Evolutionary conservation across 306 rosid species (phyloP).

Genomic region (Parietaria judaica): DNA sequence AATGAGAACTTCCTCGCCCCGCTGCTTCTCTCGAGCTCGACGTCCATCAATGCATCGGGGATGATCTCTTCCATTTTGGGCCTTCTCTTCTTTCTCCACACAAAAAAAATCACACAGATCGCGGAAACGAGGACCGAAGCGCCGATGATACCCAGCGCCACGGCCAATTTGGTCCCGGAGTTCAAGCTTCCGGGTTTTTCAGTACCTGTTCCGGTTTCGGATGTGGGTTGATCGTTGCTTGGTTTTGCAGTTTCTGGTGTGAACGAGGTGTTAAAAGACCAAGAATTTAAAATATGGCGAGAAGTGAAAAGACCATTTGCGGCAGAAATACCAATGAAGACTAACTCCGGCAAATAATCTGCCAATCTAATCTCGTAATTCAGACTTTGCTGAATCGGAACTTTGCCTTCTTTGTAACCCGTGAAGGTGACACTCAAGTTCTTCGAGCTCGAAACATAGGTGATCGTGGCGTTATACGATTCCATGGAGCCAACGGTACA

Average conservation of each 20-base stretch:
- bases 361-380: not conserved
- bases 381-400: not conserved
- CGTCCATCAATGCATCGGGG: not conserved
- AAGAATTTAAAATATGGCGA: not conserved
- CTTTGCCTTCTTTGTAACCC: not conserved
- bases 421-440: constrained; percentile 8
- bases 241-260: not conserved
- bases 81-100: not conserved
- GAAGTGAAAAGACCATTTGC: constrained; percentile 2
- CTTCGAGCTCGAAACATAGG: not conserved
- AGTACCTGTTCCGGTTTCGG: no score
- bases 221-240: not conserved
- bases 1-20: constrained; percentile 1
- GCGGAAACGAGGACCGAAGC: not conserved
- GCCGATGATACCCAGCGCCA: not conserved
- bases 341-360: not conserved
- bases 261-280: constrained; percentile 1
- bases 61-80: not conserved
- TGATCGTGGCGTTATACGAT: not conserved
- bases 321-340: not conserved
- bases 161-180: not conserved
- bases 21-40: not conserved
- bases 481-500: not conserved
- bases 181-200: not conserved
- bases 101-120: not conserved